Conservation (phyloP, 1,284 basidiomycete species). For the Ustilago trichophora region DNA sequence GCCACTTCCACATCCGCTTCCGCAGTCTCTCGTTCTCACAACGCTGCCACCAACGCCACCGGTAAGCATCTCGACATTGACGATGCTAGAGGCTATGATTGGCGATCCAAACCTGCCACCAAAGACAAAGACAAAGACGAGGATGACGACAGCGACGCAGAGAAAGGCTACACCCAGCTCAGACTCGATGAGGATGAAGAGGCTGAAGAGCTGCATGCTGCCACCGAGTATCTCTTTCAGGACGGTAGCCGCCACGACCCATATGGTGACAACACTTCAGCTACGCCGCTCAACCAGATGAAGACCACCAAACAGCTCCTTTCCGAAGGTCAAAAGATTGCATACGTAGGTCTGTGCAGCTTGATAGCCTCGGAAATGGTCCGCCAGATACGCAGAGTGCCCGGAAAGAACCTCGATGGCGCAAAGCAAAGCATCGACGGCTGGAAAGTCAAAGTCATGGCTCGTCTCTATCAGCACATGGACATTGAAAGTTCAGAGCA, state of each 20-base stretch:
- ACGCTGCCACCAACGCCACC: constrained; percentile 52
- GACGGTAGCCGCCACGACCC: constrained; percentile 51
- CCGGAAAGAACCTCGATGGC: constrained; percentile 45
- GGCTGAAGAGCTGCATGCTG: constrained; percentile 59
- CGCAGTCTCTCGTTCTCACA: constrained; percentile 6
- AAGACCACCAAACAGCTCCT: constrained; percentile 64
- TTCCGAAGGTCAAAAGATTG: constrained; percentile 64
- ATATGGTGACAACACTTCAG: constrained; percentile 42
- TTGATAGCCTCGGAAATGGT: constrained; percentile 59
- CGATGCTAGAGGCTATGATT: constrained; percentile 64
- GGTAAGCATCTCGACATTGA: constrained; percentile 61
- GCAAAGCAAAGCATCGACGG: constrained; percentile 54
- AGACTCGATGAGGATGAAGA: constrained; percentile 65
- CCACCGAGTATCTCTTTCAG: constrained; percentile 64
- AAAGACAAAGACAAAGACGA: constrained; percentile 24
- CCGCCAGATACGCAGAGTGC: constrained; percentile 41
- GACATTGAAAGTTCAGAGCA: constrained; percentile 63
- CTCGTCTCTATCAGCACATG: constrained; percentile 65
- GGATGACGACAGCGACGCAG: constrained; percentile 43
- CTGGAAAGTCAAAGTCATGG: constrained; percentile 63
- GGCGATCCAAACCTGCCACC: constrained; percentile 57
- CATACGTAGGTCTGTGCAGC: constrained; percentile 64
- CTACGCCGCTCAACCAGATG: constrained; percentile 64
- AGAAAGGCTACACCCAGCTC: constrained; percentile 63
- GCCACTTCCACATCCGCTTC: constrained; percentile 2